Percentiles rank a stretch among this genome's conserved stretches.
Evolutionary conservation across 2,329 filamentous ascomycete genomes (phyloP).

Genomic region (Aspergillus aculeatinus): DNA sequence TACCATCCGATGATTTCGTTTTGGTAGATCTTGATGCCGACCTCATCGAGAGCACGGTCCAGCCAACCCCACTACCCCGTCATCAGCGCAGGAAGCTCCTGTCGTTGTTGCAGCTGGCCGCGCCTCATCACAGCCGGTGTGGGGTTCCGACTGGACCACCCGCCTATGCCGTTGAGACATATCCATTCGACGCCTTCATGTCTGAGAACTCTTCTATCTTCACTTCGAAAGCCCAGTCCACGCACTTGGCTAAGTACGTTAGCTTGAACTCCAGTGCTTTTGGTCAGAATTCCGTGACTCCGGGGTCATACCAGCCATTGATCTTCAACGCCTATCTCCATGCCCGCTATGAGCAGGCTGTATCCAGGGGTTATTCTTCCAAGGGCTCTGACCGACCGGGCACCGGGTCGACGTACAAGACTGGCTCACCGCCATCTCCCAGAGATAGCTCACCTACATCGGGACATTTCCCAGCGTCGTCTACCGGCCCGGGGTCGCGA

Average conservation of each 20-base stretch:
- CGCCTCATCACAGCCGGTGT: slow-evolving; percentile 82
- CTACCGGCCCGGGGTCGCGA: slow-evolving; percentile 75
- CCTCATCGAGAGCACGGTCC: slow-evolving; percentile 77
- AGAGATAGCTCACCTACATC: slow-evolving; percentile 70
- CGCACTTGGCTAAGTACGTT: slow-evolving; percentile 80
- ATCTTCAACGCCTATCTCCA: slow-evolving; percentile 91
- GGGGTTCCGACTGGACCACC: slow-evolving; percentile 87
- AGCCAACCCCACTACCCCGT: slow-evolving; percentile 76
- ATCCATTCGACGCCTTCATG: slow-evolving; percentile 84
- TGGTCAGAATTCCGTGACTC: slow-evolving; percentile 61
- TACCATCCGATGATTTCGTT: slow-evolving; percentile 94
- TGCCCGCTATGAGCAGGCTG: slow-evolving; percentile 63
- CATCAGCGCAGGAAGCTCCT: slow-evolving; percentile 88
- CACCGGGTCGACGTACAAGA: slow-evolving; percentile 61
- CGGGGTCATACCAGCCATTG: slow-evolving; percentile 56
- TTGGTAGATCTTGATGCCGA: slow-evolving; percentile 91
- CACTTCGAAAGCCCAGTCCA: slow-evolving; percentile 66
- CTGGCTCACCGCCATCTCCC: slow-evolving; percentile 58
- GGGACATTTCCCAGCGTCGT: slow-evolving; percentile 71
- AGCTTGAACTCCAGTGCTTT: slow-evolving; percentile 88
- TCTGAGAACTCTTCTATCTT: slow-evolving; percentile 83
- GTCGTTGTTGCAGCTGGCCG: slow-evolving; percentile 82
- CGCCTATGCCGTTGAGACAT: slow-evolving; percentile 88
- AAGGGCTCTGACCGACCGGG: slow-evolving; percentile 66
- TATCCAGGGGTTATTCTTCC: slow-evolving; percentile 43